A percentile compares a stretch with the other conserved stretches of the same genome.
phyloP scores from a whole-genome alignment of 495 filamentous ascomycete species.

The Penicillium roqueforti region DNA sequence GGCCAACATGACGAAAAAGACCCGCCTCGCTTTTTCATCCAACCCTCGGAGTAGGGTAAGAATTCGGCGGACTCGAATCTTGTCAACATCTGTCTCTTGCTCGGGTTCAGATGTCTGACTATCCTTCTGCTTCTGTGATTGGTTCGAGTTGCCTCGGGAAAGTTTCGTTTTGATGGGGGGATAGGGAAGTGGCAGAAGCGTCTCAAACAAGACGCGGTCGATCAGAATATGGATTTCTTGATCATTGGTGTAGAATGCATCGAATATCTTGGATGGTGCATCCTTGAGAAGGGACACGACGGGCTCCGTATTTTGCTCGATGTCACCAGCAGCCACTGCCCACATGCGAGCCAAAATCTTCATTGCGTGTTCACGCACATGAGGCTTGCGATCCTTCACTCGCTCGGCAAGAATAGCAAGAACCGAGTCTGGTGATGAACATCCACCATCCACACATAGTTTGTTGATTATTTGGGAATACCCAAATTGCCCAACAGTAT shows the following conservation, averaged over 20 bases:
- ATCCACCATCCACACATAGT: constrained; percentile 67
- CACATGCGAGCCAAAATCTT: constrained; percentile 77
- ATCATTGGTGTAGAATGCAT: constrained; percentile 88
- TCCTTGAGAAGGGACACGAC: constrained; percentile 67
- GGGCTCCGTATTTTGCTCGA: constrained; percentile 75
- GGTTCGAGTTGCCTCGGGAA: constrained; percentile 52
- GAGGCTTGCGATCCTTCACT: constrained; percentile 78
- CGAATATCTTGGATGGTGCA: constrained; percentile 81
- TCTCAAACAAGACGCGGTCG: constrained; percentile 82
- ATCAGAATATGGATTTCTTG: constrained; percentile 76
- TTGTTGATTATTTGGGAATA: constrained; percentile 77
- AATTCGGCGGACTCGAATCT: constrained; percentile 79
- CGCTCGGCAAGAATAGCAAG: constrained; percentile 79
- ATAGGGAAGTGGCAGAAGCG: constrained; percentile 77
- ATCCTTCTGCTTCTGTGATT: constrained; percentile 56
- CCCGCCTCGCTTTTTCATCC: constrained; percentile 73
- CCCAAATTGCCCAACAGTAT: constrained; percentile 70
- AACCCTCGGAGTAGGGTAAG: constrained; percentile 74
- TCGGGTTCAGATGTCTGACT: constrained; percentile 45
- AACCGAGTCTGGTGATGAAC: constrained; percentile 64
- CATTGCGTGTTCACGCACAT: constrained; percentile 82
- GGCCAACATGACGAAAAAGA: constrained; percentile 81
- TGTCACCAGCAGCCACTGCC: constrained; percentile 84
- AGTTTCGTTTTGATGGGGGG: constrained; percentile 73
- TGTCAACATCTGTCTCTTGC: constrained; percentile 66